These are phyloP conservation scores for Starmerella powellii DNA, from an alignment of 805 yeast genomes.

Conservation along the genomic window DNA sequence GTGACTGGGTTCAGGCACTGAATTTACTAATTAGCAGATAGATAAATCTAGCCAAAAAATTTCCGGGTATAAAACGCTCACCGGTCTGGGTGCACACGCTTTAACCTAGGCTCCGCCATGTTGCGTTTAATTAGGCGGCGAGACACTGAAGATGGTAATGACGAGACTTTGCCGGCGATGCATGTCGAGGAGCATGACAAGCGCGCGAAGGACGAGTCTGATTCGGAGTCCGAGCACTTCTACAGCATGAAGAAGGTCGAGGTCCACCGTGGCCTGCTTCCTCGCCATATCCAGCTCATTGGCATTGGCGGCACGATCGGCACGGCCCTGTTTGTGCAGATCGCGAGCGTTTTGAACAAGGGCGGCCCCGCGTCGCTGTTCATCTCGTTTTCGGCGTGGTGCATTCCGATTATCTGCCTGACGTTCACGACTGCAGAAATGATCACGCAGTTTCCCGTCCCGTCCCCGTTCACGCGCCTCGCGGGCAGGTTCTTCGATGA, in stretches of 20 bases:
- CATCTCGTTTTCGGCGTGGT: slow-evolving; percentile 57
- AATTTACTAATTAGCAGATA: no score
- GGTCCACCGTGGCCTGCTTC: slow-evolving; percentile 42
- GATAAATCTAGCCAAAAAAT: no score
- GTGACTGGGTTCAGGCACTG: no score
- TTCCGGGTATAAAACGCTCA: no score
- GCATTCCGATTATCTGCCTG: slow-evolving; percentile 52
- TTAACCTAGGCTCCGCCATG: no score
- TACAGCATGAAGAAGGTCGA: slow-evolving; percentile 1
- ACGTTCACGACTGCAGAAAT: slow-evolving; percentile 67
- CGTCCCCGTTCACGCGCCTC: slow-evolving; percentile 64
- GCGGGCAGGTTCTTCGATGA: slow-evolving; percentile 68
- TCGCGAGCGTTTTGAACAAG: slow-evolving; percentile 37
- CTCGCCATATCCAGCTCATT: slow-evolving; percentile 41
- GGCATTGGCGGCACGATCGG: slow-evolving; percentile 26
- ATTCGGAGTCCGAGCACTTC: slow-evolving; percentile 3
- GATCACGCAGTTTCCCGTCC: slow-evolving; percentile 62
- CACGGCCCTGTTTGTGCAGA: slow-evolving; percentile 23
- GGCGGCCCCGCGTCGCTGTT: slow-evolving; percentile 64
- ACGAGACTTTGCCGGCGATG: background rate
- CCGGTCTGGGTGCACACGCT: no score
- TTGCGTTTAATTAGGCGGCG: background rate
- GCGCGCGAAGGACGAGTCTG: background rate
- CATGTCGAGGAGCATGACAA: background rate
- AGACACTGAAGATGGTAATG: background rate